Evolutionary conservation across 352 stramenopile genomes (phyloP).

Genomic region (Globisporangium paroecandrum): DNA sequence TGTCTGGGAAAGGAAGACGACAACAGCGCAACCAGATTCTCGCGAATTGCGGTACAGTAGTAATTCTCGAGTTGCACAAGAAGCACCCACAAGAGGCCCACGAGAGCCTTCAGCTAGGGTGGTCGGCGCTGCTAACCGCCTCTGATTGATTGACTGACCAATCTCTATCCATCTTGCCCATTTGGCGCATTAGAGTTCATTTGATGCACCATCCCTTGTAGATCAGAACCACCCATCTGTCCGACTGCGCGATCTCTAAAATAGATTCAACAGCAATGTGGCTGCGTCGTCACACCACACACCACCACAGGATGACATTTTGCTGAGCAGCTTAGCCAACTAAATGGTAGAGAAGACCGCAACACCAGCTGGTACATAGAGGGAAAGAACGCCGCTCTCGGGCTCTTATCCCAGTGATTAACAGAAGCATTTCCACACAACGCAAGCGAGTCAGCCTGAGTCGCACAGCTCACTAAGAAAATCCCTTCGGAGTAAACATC

Average conservation of each 20-base stretch:
- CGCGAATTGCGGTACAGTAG: neutral
- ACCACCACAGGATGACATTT: neutral
- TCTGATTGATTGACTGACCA: constrained; percentile 8
- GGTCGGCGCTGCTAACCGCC: neutral
- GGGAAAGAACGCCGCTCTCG: constrained; percentile 3
- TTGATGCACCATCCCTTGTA: neutral
- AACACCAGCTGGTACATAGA: neutral
- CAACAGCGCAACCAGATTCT: neutral
- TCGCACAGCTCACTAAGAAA: neutral
- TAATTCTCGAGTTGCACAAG: neutral
- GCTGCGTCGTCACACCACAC: too few species aligned
- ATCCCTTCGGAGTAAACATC: neutral
- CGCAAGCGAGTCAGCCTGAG: neutral
- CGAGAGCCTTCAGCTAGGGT: neutral
- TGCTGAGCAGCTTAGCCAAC: neutral
- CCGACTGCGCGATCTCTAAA: neutral
- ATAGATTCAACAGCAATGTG: constrained; percentile 7
- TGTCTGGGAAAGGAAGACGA: neutral
- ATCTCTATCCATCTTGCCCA: neutral
- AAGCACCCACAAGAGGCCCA: neutral
- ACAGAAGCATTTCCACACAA: neutral
- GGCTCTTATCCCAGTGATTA: neutral
- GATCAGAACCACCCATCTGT: constrained; percentile 10
- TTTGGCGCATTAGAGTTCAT: neutral
- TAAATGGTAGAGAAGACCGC: neutral